Conservation (phyloP, 1,284 basidiomycete species). For the Golubevia sp. region DNA sequence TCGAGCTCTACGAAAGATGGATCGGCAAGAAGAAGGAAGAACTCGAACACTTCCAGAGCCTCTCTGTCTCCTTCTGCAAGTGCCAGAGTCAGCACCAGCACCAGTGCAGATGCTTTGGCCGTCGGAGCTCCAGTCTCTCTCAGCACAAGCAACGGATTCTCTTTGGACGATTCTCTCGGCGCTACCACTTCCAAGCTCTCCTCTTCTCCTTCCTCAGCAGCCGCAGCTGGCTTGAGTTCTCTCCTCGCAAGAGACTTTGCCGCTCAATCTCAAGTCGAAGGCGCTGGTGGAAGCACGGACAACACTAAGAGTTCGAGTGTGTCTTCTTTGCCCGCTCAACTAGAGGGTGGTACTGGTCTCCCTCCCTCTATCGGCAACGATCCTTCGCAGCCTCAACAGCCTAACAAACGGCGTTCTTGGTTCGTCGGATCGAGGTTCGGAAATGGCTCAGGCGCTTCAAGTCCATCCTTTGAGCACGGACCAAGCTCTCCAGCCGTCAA, state of each 20-base stretch:
- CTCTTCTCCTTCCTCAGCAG: slow-evolving; percentile 7
- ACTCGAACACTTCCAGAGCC: not conserved
- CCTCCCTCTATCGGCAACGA: not conserved
- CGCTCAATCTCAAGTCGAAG: slow-evolving; percentile 1
- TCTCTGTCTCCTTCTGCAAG: not conserved
- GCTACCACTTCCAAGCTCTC: not conserved
- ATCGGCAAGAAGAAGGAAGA: not conserved
- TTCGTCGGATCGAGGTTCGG: not conserved
- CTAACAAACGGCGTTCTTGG: slow-evolving; percentile 10
- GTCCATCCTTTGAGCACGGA: not conserved
- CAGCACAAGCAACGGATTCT: not conserved
- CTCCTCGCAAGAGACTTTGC: slow-evolving; percentile 5
- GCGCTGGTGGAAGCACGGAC: not conserved
- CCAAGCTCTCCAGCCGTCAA: not conserved
- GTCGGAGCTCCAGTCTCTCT: not conserved
- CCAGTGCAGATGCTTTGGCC: not conserved
- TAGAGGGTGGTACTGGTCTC: not conserved
- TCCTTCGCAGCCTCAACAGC: not conserved
- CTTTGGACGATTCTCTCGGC: not conserved
- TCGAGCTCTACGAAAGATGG: not conserved
- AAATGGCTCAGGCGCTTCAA: not conserved
- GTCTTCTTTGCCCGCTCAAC: not conserved
- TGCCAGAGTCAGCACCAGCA: not conserved
- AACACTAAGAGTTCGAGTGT: not conserved
- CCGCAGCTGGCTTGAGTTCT: slow-evolving; percentile 8